Evolutionary conservation across 495 filamentous ascomycete species (phyloP).

Genomic region (Podospora conica): DNA sequence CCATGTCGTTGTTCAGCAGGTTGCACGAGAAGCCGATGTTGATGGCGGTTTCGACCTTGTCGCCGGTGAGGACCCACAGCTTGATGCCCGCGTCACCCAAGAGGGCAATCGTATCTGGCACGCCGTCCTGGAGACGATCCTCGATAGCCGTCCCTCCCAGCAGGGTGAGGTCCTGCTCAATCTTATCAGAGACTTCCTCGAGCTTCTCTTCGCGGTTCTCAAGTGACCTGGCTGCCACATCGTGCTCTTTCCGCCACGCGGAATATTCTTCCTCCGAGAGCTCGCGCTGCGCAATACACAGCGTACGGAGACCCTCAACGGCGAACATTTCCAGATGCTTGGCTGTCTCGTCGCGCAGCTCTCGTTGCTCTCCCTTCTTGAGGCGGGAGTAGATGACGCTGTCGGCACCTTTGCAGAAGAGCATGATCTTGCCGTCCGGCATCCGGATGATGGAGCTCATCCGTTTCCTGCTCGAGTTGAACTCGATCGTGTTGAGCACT

Average conservation of each 20-base stretch:
- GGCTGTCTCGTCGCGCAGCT: conserved; percentile 75
- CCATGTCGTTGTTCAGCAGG: conserved; percentile 94
- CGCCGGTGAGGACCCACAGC: conserved; percentile 98
- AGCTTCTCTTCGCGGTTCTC: conserved; percentile 89
- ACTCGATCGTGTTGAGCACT: conserved; percentile 92
- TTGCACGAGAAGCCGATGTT: conserved; percentile 99
- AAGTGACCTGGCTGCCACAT: conserved; percentile 77
- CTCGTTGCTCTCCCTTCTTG: conserved; percentile 73
- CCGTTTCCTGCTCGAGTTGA: conserved; percentile 93
- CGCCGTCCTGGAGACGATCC: conserved; percentile 93
- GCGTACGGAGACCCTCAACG: conserved; percentile 86
- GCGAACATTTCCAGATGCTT: conserved; percentile 97
- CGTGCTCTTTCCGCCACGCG: conserved; percentile 78
- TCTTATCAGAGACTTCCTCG: conserved; percentile 79
- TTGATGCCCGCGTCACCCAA: conserved; percentile 95
- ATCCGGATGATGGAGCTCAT: conserved; percentile 98
- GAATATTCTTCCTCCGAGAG: conserved; percentile 83
- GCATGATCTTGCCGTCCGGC: conserved; percentile 85
- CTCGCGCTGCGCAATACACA: conserved; percentile 87
- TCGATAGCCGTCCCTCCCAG: conserved; percentile 97
- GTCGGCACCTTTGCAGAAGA: conserved; percentile 98
- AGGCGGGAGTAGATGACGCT: conserved; percentile 95
- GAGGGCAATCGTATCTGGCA: conserved; percentile 91
- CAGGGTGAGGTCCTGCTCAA: conserved; percentile 84
- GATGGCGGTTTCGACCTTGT: conserved; percentile 99